These are phyloP conservation scores for Neospermospora avenae DNA, from an alignment of 2,329 filamentous ascomycete species.

Conservation along the genomic window DNA sequence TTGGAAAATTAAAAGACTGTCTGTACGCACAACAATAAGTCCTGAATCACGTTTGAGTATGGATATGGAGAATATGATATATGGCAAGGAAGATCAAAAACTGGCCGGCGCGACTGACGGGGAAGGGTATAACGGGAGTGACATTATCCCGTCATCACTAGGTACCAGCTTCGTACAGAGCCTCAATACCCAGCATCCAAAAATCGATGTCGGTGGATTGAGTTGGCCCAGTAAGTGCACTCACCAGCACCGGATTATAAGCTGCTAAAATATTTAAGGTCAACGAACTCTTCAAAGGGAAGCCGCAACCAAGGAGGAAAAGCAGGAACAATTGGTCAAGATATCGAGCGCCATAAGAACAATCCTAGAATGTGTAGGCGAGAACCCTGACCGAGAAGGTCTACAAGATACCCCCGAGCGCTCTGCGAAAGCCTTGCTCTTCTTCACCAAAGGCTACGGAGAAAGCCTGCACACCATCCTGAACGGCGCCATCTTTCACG, in stretches of 20 bases:
- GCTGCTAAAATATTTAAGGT: conserved; percentile 38
- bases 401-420: conserved; percentile 67
- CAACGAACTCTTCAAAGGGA: conserved; percentile 58
- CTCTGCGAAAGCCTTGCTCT: conserved; percentile 90
- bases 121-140: conserved; percentile 10
- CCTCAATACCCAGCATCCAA: conserved; percentile 8
- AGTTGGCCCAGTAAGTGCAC: conserved; percentile 20
- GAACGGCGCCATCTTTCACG: conserved; percentile 88
- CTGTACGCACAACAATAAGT: neutral
- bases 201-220: conserved; percentile 15
- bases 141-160: neutral
- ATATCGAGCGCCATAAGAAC: conserved; percentile 59
- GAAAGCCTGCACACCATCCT: conserved; percentile 85
- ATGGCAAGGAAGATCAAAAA: neutral
- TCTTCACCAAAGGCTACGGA: conserved; percentile 93
- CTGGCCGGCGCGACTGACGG: conserved; percentile 2
- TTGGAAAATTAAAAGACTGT: neutral
- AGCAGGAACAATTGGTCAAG: conserved; percentile 48
- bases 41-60: neutral
- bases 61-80: neutral
- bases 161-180: conserved; percentile 8
- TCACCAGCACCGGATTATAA: conserved; percentile 8
- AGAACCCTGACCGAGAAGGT: conserved; percentile 60
- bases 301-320: conserved; percentile 49
- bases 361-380: conserved; percentile 62